Evolutionary conservation across 768 basidiomycete species (phyloP), one percentile per base, ranked within the genome.

Genomic region (Tylopilus sp.): DNA sequence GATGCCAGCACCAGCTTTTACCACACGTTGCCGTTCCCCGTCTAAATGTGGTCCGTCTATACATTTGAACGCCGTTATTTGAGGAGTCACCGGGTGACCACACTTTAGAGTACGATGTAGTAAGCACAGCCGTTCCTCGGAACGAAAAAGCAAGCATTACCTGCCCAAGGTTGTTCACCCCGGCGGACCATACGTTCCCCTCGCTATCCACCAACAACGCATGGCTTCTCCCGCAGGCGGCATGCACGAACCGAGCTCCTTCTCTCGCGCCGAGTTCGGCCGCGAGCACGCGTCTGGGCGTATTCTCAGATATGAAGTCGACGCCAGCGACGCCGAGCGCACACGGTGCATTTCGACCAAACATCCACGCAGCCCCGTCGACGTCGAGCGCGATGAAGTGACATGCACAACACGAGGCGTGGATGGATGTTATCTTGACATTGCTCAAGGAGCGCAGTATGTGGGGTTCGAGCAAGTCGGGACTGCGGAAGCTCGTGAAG

Each of bases 371-470:
- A 34, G 81, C 78, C 8, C 92, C 93, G 48, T 85, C 79, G 22
- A 78, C 60, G 72, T 90, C 89, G 56, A 94, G 68, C 14, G 77
- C 83, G 37, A 93, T 82, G 60, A 81, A 85, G 65, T 93, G 89
- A 64, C 88, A 92, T 8, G 82, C 82, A 11, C 74, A 79, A 60
- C 88, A 89, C 2, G 88, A 87, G 11, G 89, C 79, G 68, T 94
- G 85, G 47, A 94, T 71, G 9, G 87, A 88, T 21, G 75, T 71
- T 11, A 79, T 76, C 65, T 85, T 83, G 71, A 95, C 78, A 67
- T 95, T 94, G 66, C 83, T 78, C 29, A 98, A 76, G 1, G 92
- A 90, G 52, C 96, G 89, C 17, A 98, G 79, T 62, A 96, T 91
- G 71, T 94, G 83, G 0, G 94, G 93, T 69, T 89, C 84, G 48